A percentile compares a stretch with the other conserved stretches of the same genome.
phyloP scores from a whole-genome alignment of 2,329 filamentous ascomycete genomes.

The Ramularia endophylla region DNA sequence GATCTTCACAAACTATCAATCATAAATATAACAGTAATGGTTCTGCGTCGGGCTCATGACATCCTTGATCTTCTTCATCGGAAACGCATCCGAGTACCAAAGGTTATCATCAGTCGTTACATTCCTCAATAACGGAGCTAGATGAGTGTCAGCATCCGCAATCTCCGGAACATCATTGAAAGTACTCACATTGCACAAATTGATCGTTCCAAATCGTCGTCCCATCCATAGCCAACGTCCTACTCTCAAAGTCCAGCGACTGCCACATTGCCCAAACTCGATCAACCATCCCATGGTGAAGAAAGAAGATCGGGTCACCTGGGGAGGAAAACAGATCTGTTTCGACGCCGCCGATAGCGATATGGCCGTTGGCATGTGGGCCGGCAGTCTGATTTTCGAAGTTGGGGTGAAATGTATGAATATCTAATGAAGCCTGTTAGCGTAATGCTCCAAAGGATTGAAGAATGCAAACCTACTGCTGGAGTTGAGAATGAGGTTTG shows the following conservation, averaged over 20 bases:
- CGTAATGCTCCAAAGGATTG: background rate
- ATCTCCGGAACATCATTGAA: background rate
- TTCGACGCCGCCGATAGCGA: conserved; percentile 39
- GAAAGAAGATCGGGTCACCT: conserved; percentile 43
- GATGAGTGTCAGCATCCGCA: conserved; percentile 3
- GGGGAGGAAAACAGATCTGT: conserved; percentile 41
- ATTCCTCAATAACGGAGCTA: conserved; percentile 9
- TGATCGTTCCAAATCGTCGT: background rate
- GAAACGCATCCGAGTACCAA: too few species aligned
- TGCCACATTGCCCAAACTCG: conserved; percentile 46
- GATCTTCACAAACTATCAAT: too few species aligned
- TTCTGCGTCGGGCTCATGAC: conserved; percentile 11
- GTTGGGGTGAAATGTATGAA: background rate
- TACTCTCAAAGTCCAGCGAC: conserved; percentile 34
- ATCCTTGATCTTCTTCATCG: conserved; percentile 10
- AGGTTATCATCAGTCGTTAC: too few species aligned
- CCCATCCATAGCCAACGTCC: conserved; percentile 14
- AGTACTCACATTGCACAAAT: conserved; percentile 3
- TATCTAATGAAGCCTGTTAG: background rate
- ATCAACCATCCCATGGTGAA: conserved; percentile 39
- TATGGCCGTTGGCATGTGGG: conserved; percentile 40
- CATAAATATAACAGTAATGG: conserved; percentile 14
- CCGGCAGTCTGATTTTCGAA: conserved; percentile 1
- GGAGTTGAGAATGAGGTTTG: conserved; percentile 4
- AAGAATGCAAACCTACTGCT: conserved; percentile 8